Evolutionary conservation across 2,329 filamentous ascomycete genomes (phyloP).

Genomic region (Pezicula radicicola): DNA sequence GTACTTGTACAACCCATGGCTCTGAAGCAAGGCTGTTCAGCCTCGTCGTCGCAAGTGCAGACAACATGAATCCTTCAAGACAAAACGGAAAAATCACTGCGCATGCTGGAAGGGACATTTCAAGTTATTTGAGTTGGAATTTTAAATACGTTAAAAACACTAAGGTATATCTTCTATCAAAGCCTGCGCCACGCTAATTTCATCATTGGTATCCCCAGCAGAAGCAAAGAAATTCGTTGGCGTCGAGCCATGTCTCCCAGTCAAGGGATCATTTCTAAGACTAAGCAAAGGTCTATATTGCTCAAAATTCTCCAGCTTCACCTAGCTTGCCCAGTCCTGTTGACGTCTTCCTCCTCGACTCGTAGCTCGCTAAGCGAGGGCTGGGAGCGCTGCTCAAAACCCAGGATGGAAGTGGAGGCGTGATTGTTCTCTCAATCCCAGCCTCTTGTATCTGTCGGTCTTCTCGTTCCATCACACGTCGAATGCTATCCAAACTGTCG

Average conservation of each 20-base stretch:
- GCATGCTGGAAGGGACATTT: neutral
- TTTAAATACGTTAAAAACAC: conserved; percentile 17
- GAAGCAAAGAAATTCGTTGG: conserved; percentile 24
- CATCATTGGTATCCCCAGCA: conserved; percentile 27
- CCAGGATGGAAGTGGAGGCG: conserved; percentile 60
- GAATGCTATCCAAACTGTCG: conserved; percentile 44
- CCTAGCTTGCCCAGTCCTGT: conserved; percentile 18
- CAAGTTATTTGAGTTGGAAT: neutral
- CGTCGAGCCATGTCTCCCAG: conserved; percentile 19
- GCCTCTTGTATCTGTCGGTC: conserved; percentile 18
- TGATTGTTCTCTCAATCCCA: conserved; percentile 45
- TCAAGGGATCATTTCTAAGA: conserved; percentile 9
- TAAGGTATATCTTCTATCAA: conserved; percentile 23
- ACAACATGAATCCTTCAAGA: too few relatives aligned
- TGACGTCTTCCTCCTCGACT: conserved; percentile 23
- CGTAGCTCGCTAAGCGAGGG: conserved; percentile 46
- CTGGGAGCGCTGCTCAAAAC: conserved; percentile 51
- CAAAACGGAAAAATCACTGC: neutral
- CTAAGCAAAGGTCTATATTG: neutral
- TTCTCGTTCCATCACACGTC: conserved; percentile 23
- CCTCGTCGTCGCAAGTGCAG: neutral
- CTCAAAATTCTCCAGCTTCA: conserved; percentile 12
- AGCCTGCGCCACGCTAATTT: conserved; percentile 25
- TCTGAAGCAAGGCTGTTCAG: neutral
- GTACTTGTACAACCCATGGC: too few relatives aligned